These are phyloP conservation scores for Phytophthora uliginosa DNA, from an alignment of 352 stramenopile species.

Conservation along the genomic window DNA sequence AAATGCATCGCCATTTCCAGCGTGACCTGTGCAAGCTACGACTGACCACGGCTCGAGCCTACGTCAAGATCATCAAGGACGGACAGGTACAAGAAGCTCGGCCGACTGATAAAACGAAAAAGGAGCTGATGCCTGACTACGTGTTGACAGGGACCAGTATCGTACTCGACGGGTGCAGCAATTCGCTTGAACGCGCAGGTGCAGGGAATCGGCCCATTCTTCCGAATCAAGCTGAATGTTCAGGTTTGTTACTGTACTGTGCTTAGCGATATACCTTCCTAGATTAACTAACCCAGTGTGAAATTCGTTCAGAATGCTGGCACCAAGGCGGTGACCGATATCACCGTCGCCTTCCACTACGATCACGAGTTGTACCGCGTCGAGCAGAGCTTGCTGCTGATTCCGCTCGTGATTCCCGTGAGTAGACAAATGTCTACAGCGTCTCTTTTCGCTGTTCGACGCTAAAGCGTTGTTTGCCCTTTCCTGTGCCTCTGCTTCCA, in stretches of 20 bases:
- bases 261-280: neutral
- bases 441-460: slow-evolving; percentile 14
- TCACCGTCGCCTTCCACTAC: slow-evolving; percentile 83
- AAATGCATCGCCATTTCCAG: slow-evolving; percentile 95
- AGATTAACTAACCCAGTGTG: neutral
- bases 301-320: slow-evolving; percentile 60
- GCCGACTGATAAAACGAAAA: neutral
- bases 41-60: slow-evolving; percentile 86
- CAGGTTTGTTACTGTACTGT: slow-evolving; percentile 43
- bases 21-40: slow-evolving; percentile 92
- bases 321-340: slow-evolving; percentile 68
- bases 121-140: neutral
- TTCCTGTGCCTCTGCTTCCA: neutral
- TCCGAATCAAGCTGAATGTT: slow-evolving; percentile 87
- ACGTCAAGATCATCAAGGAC: slow-evolving; percentile 93
- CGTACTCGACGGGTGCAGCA: slow-evolving; percentile 71
- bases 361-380: slow-evolving; percentile 82
- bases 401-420: slow-evolving; percentile 83
- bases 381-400: slow-evolving; percentile 66
- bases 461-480: slow-evolving; percentile 3
- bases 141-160: slow-evolving; percentile 63
- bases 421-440: slow-evolving; percentile 14
- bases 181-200: slow-evolving; percentile 89
- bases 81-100: slow-evolving; percentile 55
- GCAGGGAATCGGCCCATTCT: slow-evolving; percentile 82